Base-by-base conservation (phyloP, 352 stramenopile genomes). In the Globisporangium canariense region DNA sequence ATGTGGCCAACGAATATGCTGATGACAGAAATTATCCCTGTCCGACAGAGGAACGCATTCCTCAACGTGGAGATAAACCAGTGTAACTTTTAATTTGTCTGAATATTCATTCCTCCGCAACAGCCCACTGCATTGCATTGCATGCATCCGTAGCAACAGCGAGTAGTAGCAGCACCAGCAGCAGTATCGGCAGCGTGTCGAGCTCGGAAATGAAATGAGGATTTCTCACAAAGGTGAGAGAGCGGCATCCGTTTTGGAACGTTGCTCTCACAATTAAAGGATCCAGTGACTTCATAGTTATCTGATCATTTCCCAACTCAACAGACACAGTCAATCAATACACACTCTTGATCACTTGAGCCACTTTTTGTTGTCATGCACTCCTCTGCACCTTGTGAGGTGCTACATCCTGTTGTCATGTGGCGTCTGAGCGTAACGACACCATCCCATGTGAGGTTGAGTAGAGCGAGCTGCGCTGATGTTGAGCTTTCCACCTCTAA, bases 251-350 rank as follows among this genome's bases (percentile, higher is more conserved):
- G 82, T 91, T 86, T 84, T 91, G 79, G 80, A 79, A 73, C 60
- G 50, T 64, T 80, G 79, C 70, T 75, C 66, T 86, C 82, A 76
- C 60, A 89, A 90, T 89, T 58, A 91, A 89, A 91, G 60, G 82
- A 91, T 83, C 82, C 79, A 87, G 77, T 88, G 82, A 86, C 82
- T 91, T 91, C 82, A 91, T 91, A 91, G 82, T 91, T 91, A 91
- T 91, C 82, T 91, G 82, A 91, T 79, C 82, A 84, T 64, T 73
- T 49, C n/a, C 30, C 18, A 61, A 8, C 32, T 36, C 32, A 32
- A 60, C 28, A 50, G 2, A 22, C 22, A 2, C 18, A 45, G 10
- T n/a, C 4, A 32, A 51, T 55, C n/a, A 16, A 28, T 55, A 38
- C 25, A 18, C 28, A 16, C 11, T n/a, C 18, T 51, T 22, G n/a